Percentiles rank a stretch among this genome's conserved stretches.
Conservation (phyloP, 1,139 yeast species). For the Maudiozyma humilis region DNA sequence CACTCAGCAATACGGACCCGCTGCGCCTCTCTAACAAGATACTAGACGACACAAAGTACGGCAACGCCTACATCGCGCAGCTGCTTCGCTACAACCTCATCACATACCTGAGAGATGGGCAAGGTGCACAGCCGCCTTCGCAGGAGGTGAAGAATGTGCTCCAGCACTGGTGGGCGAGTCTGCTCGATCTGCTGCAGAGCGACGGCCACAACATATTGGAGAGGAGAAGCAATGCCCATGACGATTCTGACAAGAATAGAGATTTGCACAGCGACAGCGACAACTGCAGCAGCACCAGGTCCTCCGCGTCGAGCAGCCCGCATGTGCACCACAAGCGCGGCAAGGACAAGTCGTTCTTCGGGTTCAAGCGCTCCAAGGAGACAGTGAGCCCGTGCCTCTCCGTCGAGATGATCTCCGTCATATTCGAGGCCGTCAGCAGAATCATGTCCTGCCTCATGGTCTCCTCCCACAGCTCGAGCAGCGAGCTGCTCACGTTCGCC, state of each 20-base stretch:
- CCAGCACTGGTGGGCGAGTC: constrained; percentile 30
- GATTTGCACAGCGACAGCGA: constrained; percentile 6
- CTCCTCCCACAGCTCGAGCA: constrained; percentile 15
- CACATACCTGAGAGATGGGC: constrained; percentile 15
- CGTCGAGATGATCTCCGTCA: constrained; percentile 17
- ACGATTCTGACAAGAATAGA: background rate
- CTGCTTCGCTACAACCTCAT: constrained; percentile 22
- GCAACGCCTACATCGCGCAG: constrained; percentile 12
- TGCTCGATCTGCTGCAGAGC: constrained; percentile 21
- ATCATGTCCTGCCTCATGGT: constrained; percentile 16
- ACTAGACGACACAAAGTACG: constrained; percentile 1
- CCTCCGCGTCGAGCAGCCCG: background rate
- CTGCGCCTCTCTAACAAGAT: background rate
- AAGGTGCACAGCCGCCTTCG: background rate
- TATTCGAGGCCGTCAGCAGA: constrained; percentile 27
- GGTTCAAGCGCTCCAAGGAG: background rate
- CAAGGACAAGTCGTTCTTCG: background rate
- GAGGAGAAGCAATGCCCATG: background rate
- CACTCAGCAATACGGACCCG: background rate
- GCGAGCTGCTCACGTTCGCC: constrained; percentile 22
- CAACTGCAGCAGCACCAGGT: background rate
- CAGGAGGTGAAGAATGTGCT: constrained; percentile 15
- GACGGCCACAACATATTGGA: background rate
- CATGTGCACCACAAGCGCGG: background rate
- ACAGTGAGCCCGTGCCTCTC: background rate